A percentile compares a stretch with the other conserved stretches of the same genome.
Evolutionary conservation across 306 rosid species (phyloP).

Genomic region (Alnus glutinosa): DNA sequence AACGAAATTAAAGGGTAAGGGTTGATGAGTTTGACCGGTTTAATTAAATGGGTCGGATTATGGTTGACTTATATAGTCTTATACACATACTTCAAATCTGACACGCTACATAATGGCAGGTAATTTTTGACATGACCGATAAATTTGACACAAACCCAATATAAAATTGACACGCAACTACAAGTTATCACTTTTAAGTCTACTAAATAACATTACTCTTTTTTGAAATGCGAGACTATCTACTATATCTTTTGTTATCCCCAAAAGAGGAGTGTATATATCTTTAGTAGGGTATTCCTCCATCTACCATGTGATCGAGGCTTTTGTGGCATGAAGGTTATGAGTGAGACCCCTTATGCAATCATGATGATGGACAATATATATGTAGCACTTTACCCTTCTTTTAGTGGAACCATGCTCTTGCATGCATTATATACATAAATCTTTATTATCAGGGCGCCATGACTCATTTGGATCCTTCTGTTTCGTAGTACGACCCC

Average conservation of each 20-base stretch:
- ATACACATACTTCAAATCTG: too few species aligned
- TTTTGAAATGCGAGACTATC: not conserved
- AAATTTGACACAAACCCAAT: too few species aligned
- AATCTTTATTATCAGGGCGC: constrained; percentile 24
- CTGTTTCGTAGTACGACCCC: constrained; percentile 61
- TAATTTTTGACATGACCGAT: too few species aligned
- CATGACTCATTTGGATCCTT: constrained; percentile 31
- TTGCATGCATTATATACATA: constrained; percentile 29
- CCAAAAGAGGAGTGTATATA: constrained; percentile 32
- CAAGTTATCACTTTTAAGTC: too few species aligned
- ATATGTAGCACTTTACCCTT: constrained; percentile 5
- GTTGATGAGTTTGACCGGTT: too few species aligned
- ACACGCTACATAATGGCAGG: too few species aligned
- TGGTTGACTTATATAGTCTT: too few species aligned
- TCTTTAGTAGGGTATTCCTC: constrained; percentile 33
- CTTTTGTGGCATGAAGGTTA: constrained; percentile 43
- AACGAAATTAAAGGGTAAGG: too few species aligned
- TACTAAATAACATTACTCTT: too few species aligned
- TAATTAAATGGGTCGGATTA: too few species aligned
- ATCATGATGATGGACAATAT: constrained; percentile 48
- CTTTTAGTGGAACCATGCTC: constrained; percentile 28
- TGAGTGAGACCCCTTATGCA: constrained; percentile 48
- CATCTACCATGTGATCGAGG: constrained; percentile 33
- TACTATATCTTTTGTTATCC: constrained; percentile 26
- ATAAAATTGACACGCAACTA: too few species aligned